Base-by-base conservation (phyloP, 495 filamentous ascomycete species). In the Penicillium paradoxum region DNA sequence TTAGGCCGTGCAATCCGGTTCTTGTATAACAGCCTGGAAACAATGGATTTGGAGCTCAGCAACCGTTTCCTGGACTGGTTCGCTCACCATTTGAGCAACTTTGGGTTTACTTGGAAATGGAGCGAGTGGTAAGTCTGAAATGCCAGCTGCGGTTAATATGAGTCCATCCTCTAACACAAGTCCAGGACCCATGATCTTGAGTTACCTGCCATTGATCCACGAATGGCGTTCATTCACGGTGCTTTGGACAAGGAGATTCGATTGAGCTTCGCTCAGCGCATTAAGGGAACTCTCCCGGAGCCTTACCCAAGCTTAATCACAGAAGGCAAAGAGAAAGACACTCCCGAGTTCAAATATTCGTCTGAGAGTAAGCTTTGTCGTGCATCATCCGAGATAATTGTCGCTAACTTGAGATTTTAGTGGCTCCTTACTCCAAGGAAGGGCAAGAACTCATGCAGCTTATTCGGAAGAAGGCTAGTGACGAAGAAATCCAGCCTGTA, bases 31-130 rank as follows among this genome's bases (percentile, higher is more conserved):
- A 88, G 84, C 55, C 67, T 89, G 6, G 84, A 90, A 55, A 76
- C 77, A 3, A 84, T 97, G 73, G 93, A 99, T 60, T 68, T 95
- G 36, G 95, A 99, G 71, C 72, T 99, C 33, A 79, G 73, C 51
- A 85, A 88, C 66, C 84, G 93, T 14, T 97, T 97, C 71, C 76
- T 95, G 63, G 93, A 97, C 66, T 99, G 93, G 93, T 99, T 99
- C 62, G 80, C 91, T 13, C 95, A 99, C 63, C 93, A 99, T 73
- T 67, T 99, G 58, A 96, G 90, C 69, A 99, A 99, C 72, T 99
- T 97, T 62, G 93, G 95, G 34, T 99, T 97, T 62, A 93, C 95
- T 3, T 99, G 93, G 93, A 97, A 97, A 72, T 99, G 93, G 93
- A 86, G 86, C 17, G 93, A 99, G 73, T 99, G 93, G 93, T 84